These are phyloP conservation scores for Carpinus viminea DNA, from an alignment of 306 rosid species.

Conservation along the genomic window DNA sequence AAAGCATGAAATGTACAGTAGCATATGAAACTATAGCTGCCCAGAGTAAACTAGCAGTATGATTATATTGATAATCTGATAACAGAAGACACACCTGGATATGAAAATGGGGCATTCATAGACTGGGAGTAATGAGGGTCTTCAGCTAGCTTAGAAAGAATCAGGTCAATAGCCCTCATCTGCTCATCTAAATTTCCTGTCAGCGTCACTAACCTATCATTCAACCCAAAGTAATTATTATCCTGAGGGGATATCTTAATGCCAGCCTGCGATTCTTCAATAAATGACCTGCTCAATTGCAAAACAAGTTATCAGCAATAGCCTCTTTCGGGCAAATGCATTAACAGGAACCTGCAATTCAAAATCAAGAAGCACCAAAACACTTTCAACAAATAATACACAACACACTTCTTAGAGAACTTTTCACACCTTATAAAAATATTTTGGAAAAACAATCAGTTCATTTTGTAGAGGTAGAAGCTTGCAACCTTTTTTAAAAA, in stretches of 20 bases:
- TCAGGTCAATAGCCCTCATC: slow-evolving; percentile 83
- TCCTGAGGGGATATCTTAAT: slow-evolving; percentile 99
- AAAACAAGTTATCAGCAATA: slow-evolving; percentile 35
- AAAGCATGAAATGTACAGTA: not conserved
- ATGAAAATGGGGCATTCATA: slow-evolving; percentile 89
- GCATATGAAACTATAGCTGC: slow-evolving; percentile 6
- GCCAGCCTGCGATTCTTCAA: slow-evolving; percentile 97
- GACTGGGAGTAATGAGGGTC: slow-evolving; percentile 92
- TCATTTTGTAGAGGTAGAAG: no score
- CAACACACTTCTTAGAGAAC: no score
- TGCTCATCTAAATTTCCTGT: slow-evolving; percentile 94
- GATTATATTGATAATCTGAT: slow-evolving; percentile 4
- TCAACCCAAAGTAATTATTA: slow-evolving; percentile 83
- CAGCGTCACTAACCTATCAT: slow-evolving; percentile 92
- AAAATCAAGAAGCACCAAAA: not conserved
- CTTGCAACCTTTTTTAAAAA: no score
- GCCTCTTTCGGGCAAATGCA: slow-evolving; percentile 20
- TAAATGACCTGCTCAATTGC: slow-evolving; percentile 72
- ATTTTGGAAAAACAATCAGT: no score
- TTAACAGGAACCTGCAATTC: slow-evolving; percentile 20
- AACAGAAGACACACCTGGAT: slow-evolving; percentile 68
- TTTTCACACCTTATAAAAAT: no score
- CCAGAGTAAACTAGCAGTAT: not conserved
- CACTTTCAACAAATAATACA: no score
- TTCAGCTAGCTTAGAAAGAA: slow-evolving; percentile 86